Percentiles rank a stretch among this genome's conserved stretches.
Conservation (phyloP, 108 stramenopile genomes). For the Aureococcus anophagefferens region DNA sequence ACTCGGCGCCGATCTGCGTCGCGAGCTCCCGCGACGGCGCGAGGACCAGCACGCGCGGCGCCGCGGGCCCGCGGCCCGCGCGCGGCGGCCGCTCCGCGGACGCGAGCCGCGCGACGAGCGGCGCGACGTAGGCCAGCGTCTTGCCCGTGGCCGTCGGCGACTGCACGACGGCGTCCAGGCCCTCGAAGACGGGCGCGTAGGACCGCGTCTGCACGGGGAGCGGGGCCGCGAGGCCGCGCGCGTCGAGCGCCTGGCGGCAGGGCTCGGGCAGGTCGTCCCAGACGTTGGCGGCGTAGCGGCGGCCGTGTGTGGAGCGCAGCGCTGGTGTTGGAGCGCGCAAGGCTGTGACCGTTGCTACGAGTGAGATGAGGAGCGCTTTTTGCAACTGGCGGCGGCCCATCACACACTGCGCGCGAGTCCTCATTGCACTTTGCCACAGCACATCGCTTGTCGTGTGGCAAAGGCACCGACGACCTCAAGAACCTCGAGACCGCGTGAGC, state of each 20-base stretch:
- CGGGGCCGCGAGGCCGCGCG: neutral
- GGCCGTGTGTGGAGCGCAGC: too few species aligned
- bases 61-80: constrained; percentile 26
- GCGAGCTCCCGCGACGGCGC: constrained; percentile 46
- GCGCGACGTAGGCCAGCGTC: constrained; percentile 35
- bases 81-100: neutral
- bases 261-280: neutral
- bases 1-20: constrained; percentile 38
- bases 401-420: too few species aligned
- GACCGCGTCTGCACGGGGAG: neutral
- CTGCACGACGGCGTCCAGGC: constrained; percentile 39
- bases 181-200: constrained; percentile 13
- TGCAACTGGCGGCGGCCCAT: too few species aligned
- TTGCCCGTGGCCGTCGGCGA: constrained; percentile 46
- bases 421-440: too few species aligned
- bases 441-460: too few species aligned
- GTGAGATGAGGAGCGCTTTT: too few species aligned
- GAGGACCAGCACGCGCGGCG: constrained; percentile 33
- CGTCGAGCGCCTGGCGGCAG: neutral
- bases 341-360: too few species aligned
- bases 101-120: constrained; percentile 25
- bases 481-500: too few species aligned
- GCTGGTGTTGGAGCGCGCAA: too few species aligned
- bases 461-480: too few species aligned
- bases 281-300: too few species aligned